Conservation (phyloP, 129 eudicot genomes). For the Helianthus tuberosus region DNA sequence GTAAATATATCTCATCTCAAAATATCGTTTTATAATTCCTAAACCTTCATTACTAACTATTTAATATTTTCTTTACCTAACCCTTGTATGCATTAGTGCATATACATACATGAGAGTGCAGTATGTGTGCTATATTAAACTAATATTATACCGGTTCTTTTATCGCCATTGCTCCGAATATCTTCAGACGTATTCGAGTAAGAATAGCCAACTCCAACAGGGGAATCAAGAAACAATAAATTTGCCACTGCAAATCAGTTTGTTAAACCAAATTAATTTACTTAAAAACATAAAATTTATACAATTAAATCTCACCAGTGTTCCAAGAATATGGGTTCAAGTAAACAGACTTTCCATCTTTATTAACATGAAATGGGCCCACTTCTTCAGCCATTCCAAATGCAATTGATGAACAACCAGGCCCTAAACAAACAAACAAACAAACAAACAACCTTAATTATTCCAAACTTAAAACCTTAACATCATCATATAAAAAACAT, state of each 20-base stretch:
- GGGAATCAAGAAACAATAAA: conserved; percentile 83
- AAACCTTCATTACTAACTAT: no score
- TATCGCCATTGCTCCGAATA: conserved; percentile 71
- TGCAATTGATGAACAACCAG: conserved; percentile 97
- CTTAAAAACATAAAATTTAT: not conserved
- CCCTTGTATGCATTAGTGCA: not conserved
- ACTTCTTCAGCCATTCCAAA: no score
- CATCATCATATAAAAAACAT: not conserved
- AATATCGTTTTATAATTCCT: no score
- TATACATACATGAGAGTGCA: not conserved
- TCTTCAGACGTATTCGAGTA: conserved; percentile 88
- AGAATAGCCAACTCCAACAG: conserved; percentile 98
- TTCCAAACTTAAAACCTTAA: no score
- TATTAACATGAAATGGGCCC: conserved; percentile 89
- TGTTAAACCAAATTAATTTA: not conserved
- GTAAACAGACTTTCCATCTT: conserved; percentile 87
- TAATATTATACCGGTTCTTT: conserved; percentile 74
- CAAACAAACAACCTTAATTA: not conserved
- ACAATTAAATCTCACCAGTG: conserved; percentile 47
- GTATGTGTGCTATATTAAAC: not conserved
- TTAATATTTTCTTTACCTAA: no score
- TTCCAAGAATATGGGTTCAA: conserved; percentile 92
- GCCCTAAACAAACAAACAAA: conserved; percentile 69
- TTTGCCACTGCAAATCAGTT: conserved; percentile 79
- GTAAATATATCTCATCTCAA: no score